Conservation (phyloP, 148 eudicot genomes). For the Chenopodium formosanum region DNA sequence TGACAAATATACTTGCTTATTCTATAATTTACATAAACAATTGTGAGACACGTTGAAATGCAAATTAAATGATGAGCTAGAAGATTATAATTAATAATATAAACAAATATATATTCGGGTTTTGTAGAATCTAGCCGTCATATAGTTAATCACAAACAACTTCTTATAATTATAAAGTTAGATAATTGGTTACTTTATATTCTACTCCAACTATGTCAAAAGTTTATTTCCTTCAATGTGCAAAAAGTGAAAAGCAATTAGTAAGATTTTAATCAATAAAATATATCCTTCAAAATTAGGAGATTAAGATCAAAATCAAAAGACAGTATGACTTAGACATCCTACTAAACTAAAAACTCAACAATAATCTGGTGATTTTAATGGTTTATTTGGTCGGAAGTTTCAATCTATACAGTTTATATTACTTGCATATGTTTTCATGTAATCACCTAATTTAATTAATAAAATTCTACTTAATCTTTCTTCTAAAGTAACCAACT, state of each 20-base stretch:
- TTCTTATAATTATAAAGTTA: background rate
- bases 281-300: background rate
- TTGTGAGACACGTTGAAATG: no score
- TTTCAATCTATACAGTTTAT: background rate
- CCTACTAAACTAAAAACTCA: conserved; percentile 17
- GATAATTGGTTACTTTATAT: background rate
- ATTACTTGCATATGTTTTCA: background rate
- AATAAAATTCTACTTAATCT: background rate
- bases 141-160: background rate
- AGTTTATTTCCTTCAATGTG: background rate
- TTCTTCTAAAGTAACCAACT: background rate
- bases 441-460: background rate
- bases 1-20: background rate
- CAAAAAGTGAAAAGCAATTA: background rate
- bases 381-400: background rate
- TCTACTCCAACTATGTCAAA: background rate
- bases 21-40: no score
- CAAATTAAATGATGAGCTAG: no score
- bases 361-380: conserved; percentile 21
- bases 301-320: background rate
- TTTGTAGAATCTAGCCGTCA: no score
- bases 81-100: no score
- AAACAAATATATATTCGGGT: no score
- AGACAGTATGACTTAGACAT: conserved; percentile 18
- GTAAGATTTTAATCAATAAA: background rate